Evolutionary conservation across 1,139 yeast species (phyloP), one percentile per base, ranked within the genome.

Genomic region (Lodderomyces parapsilosis): DNA sequence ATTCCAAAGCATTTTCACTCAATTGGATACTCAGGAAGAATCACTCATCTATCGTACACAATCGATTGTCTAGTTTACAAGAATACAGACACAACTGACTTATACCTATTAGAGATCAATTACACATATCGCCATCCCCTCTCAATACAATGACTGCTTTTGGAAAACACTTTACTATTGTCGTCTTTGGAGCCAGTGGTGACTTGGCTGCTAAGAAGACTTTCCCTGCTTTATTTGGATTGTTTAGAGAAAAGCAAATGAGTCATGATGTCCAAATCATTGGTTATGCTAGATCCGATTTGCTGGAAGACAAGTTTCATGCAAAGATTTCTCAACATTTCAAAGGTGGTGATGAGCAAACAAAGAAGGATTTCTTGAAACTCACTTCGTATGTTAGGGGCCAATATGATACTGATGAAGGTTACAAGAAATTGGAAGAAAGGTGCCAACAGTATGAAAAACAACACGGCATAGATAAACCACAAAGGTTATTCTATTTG

Each of bases 161-260:
- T 60, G 81, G 78, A 51, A 78, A 82, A 55, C 70, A 85, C 65
- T 83, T 86, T 25, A 74, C 83, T 40, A 78, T 93, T 58, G 88
- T 86, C 34, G 96, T 93, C 25, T 86, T 91, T 56, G 98, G 99
- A 40, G 99, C 99, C 41, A 87, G 96, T 33, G 99, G 99, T 41
- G 98, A 93, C 63, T 75, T 93, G 53, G 98, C 99, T 43, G 90
- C 90, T 71, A 93, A 93, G 82, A 93, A 93, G 74, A 93, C 98
- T 3, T 83, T 81, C 66, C 91, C 91, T 8, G 90, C 91, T 2
- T 68, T 86, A 35, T 86, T 84, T 58, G 94, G 93, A 6, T 71
- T 78, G 43, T 72, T 52, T 58, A 78, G 95, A 55, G 91, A 90
- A 63, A 96, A 94, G 35, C 82, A 81, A 54, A 74, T 93, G 49